phyloP scores from a whole-genome alignment of 202 grass and related monocot species.

The Brachypodium distachyon region DNA sequence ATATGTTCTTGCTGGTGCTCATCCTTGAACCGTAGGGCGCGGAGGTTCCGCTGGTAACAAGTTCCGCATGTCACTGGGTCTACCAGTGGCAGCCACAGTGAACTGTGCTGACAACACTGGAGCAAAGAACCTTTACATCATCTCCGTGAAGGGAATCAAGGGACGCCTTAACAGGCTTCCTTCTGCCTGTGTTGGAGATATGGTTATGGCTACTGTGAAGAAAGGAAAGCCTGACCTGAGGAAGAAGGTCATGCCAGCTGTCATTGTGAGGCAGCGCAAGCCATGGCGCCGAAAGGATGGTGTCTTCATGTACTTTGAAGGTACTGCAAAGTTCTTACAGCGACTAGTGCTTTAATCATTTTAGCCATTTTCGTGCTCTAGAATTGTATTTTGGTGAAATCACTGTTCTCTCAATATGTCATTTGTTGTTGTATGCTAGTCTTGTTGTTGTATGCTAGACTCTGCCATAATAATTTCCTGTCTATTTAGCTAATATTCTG shows the following conservation, averaged over 20 bases:
- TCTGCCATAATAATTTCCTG: neutral
- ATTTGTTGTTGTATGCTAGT: neutral
- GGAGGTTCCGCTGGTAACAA: slow-evolving; percentile 85
- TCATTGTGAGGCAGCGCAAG: slow-evolving; percentile 88
- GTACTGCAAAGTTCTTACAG: slow-evolving; percentile 15
- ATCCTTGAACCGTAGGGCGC: slow-evolving; percentile 38
- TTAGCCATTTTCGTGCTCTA: neutral
- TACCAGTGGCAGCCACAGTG: slow-evolving; percentile 78
- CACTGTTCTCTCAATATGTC: neutral
- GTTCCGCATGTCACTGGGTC: slow-evolving; percentile 91
- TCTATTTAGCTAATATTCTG: neutral
- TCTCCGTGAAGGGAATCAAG: slow-evolving; percentile 91
- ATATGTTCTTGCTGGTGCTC: neutral
- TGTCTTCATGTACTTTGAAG: slow-evolving; percentile 99
- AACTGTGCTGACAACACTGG: slow-evolving; percentile 85
- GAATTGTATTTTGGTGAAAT: neutral
- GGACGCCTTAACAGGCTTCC: slow-evolving; percentile 67
- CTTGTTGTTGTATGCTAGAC: no score
- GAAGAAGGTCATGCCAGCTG: slow-evolving; percentile 98
- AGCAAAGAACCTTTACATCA: slow-evolving; percentile 81
- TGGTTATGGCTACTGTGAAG: slow-evolving; percentile 94
- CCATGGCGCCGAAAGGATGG: slow-evolving; percentile 93
- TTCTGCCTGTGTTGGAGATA: slow-evolving; percentile 81
- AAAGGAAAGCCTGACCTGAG: slow-evolving; percentile 92
- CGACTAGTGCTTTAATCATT: neutral